Conservation (phyloP, 2,329 filamentous ascomycete species). For the Botrytis hyacinthi region DNA sequence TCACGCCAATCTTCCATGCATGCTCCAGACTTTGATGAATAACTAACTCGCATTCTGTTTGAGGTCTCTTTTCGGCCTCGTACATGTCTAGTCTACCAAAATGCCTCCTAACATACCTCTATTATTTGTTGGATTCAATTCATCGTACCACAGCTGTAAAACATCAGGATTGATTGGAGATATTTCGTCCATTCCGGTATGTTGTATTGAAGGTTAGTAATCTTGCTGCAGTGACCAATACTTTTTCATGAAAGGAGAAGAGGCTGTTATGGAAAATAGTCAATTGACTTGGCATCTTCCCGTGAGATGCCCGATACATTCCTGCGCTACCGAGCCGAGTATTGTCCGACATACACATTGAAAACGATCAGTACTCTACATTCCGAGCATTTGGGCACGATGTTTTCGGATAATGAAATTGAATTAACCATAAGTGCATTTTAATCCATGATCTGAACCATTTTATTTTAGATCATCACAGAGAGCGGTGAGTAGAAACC, state of each 20-base stretch:
- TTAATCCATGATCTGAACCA: not conserved
- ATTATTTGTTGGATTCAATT: not conserved
- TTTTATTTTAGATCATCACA: not conserved
- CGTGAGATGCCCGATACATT: not conserved
- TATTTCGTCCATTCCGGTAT: not conserved
- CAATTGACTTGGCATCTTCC: slow-evolving; percentile 2
- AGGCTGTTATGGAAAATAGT: not conserved
- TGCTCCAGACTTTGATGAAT: not conserved
- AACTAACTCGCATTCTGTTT: not conserved
- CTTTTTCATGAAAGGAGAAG: no score
- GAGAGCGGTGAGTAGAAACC: not conserved
- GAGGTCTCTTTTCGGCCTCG: not conserved
- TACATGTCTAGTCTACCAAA: not conserved
- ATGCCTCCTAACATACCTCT: not conserved
- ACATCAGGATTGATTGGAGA: not conserved
- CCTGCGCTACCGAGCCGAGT: not conserved
- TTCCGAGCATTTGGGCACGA: not conserved
- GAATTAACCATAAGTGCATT: not conserved
- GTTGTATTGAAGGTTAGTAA: not conserved
- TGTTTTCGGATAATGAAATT: not conserved
- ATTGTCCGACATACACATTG: not conserved
- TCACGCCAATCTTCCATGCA: not conserved
- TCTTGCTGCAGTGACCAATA: not conserved
- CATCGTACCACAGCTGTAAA: not conserved
- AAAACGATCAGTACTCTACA: not conserved